Percentiles rank a stretch among this genome's conserved stretches.
Conservation (phyloP, 768 basidiomycete species). For the Lentinula detonsa region DNA sequence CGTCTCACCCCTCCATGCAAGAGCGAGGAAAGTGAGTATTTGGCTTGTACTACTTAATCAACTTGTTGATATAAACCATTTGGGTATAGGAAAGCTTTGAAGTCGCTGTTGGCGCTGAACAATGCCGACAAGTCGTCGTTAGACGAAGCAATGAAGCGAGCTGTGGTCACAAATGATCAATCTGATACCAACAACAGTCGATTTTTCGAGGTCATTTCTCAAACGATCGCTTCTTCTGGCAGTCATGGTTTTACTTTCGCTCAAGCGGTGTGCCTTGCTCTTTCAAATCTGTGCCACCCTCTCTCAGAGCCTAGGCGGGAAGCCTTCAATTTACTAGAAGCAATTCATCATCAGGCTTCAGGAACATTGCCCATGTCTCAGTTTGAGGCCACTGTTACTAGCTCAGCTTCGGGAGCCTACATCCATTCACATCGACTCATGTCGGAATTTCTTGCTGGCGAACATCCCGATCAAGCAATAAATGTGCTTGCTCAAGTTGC, state of each 20-base stretch:
- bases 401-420: conserved; percentile 70
- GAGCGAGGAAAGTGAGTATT: conserved; percentile 58
- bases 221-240: conserved; percentile 52
- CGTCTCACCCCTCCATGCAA: conserved; percentile 44
- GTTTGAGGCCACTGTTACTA: conserved; percentile 69
- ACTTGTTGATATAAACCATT: conserved; percentile 1
- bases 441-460: conserved; percentile 72
- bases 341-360: conserved; percentile 61
- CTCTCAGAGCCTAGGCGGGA: conserved; percentile 56
- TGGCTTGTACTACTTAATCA: no score
- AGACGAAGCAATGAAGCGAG: conserved; percentile 61
- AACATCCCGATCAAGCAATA: conserved; percentile 61
- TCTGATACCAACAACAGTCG: conserved; percentile 49
- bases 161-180: conserved; percentile 55
- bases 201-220: conserved; percentile 77
- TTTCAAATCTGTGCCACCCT: conserved; percentile 82
- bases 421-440: conserved; percentile 74
- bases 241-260: conserved; percentile 63
- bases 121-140: conserved; percentile 50
- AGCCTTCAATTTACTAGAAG: conserved; percentile 74
- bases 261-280: conserved; percentile 69
- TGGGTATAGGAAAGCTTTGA: conserved; percentile 64
- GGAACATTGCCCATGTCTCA: conserved; percentile 64
- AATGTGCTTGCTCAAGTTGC: conserved; percentile 67
- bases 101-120: conserved; percentile 56